Evolutionary conservation across 176 grass and related monocot species (phyloP).

Genomic region (Carex scoparia): DNA sequence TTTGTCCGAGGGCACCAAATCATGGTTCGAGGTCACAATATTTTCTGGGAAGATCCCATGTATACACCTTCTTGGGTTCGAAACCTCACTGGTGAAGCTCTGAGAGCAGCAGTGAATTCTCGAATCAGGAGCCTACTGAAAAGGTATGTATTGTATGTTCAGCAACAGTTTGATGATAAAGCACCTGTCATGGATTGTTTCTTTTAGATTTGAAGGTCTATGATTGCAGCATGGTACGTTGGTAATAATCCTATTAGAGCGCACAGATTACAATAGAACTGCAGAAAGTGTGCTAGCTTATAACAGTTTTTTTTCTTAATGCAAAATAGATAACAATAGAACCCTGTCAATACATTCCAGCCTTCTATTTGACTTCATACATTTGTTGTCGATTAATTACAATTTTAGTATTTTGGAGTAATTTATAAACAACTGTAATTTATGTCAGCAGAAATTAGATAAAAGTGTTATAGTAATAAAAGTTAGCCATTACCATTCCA

Average conservation of each 20-base stretch:
- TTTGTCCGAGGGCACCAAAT: conserved; percentile 53
- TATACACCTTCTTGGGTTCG: conserved; percentile 73
- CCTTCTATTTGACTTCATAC: neutral
- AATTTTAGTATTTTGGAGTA: neutral
- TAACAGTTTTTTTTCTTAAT: neutral
- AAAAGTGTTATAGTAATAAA: neutral
- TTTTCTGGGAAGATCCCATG: conserved; percentile 87
- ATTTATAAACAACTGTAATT: neutral
- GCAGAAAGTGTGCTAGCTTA: neutral
- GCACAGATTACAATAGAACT: neutral
- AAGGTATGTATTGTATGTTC: neutral
- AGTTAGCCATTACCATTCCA: neutral
- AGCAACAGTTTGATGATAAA: neutral
- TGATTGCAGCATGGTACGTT: neutral
- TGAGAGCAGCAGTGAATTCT: conserved; percentile 42
- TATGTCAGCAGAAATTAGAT: neutral
- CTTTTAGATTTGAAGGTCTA: neutral
- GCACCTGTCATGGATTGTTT: neutral
- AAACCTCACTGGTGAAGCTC: conserved; percentile 48
- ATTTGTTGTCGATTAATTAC: neutral
- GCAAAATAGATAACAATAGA: neutral
- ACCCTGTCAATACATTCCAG: neutral
- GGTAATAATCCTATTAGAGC: neutral
- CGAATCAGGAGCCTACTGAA: conserved; percentile 63
- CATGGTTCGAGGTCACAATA: conserved; percentile 76